These are phyloP conservation scores for Podosphaera aphanis DNA, from an alignment of 2,329 filamentous ascomycete genomes.

Conservation along the genomic window DNA sequence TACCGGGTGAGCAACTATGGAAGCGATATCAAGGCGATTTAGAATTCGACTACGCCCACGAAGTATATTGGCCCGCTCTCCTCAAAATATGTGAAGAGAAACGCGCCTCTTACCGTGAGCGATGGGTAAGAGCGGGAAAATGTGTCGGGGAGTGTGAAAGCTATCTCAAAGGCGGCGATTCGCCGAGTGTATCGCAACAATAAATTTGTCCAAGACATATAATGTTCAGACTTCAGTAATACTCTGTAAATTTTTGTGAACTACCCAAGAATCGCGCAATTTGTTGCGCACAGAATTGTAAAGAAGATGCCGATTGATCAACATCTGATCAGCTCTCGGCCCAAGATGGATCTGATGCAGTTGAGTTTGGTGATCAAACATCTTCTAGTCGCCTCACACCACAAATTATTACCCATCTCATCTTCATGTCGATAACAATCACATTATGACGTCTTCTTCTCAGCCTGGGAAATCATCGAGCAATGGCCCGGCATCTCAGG, in stretches of 20 bases:
- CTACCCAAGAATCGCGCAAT: no score
- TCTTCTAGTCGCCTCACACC: no score
- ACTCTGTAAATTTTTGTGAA: no score
- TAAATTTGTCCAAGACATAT: no score
- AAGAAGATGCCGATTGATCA: no score
- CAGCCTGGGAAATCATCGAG: constrained; percentile 13
- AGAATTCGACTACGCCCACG: constrained; percentile 80
- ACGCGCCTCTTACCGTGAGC: constrained; percentile 33
- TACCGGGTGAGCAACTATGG: constrained; percentile 66
- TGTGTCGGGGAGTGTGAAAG: constrained; percentile 67
- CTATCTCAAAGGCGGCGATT: constrained; percentile 47
- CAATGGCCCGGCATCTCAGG: constrained; percentile 8
- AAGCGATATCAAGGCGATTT: constrained; percentile 51
- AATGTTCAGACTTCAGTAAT: no score
- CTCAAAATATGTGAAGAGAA: constrained; percentile 44
- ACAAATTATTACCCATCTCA: no score
- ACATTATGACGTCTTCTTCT: constrained; percentile 14
- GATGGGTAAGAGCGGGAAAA: constrained; percentile 65
- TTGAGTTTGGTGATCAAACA: no score
- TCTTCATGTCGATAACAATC: background rate
- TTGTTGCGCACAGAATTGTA: no score
- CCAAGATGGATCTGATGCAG: no score
- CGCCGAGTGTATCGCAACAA: constrained; percentile 7
- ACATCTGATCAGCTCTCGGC: no score
- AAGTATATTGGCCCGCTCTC: constrained; percentile 70